A percentile compares a stretch with the other conserved stretches of the same genome.
These are phyloP conservation scores for Hansenula lynferdii DNA, from an alignment of 1,139 yeast species.

Conservation along the genomic window DNA sequence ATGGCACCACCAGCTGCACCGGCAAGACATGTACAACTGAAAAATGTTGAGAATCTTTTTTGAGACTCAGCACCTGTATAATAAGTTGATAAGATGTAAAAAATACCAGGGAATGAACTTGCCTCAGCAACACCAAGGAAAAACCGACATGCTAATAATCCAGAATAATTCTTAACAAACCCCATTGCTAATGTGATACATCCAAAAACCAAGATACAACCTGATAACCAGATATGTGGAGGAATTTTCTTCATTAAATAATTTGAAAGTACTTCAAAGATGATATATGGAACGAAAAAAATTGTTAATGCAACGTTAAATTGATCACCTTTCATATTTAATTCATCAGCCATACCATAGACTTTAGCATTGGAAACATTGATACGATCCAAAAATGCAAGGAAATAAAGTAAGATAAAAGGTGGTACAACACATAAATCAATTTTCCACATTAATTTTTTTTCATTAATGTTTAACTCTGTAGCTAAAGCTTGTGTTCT, in stretches of 20 bases:
- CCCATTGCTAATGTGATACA: constrained; percentile 45
- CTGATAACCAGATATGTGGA: constrained; percentile 26
- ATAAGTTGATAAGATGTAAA: constrained; percentile 36
- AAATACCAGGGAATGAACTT: constrained; percentile 48
- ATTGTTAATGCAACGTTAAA: constrained; percentile 47
- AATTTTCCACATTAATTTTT: constrained; percentile 39
- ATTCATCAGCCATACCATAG: constrained; percentile 46
- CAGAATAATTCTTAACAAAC: constrained; percentile 39
- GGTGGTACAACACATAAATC: constrained; percentile 51
- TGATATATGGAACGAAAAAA: constrained; percentile 47
- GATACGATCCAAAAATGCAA: constrained; percentile 54
- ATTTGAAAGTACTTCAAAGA: constrained; percentile 47
- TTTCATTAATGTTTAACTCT: constrained; percentile 38
- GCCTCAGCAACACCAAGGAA: constrained; percentile 52
- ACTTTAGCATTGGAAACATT: constrained; percentile 55
- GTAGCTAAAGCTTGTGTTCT: constrained; percentile 35
- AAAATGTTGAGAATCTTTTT: constrained; percentile 33
- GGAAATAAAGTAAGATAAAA: constrained; percentile 47
- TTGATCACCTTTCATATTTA: constrained; percentile 39
- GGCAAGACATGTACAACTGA: constrained; percentile 44
- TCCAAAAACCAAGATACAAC: constrained; percentile 40
- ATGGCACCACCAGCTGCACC: constrained; percentile 84
- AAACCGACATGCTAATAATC: constrained; percentile 41
- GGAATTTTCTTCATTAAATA: constrained; percentile 27
- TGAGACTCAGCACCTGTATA: constrained; percentile 39